Conservation (phyloP, 1,284 basidiomycete genomes). For the Retiboletus flavoniger region DNA sequence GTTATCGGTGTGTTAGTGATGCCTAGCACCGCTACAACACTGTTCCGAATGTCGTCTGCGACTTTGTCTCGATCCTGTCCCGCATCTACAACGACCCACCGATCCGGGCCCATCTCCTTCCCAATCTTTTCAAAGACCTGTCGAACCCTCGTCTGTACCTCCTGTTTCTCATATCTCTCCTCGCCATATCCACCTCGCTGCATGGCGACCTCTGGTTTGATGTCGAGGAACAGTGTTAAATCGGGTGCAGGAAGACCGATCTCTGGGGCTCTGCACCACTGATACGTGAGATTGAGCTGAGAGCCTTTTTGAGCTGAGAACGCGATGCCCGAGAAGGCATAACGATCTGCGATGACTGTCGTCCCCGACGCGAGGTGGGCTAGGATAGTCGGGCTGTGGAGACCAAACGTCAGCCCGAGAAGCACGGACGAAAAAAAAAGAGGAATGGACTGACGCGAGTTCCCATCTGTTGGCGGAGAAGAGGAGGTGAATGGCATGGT, state of each 20-base stretch:
- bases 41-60: slow-evolving; percentile 53
- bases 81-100: slow-evolving; percentile 73
- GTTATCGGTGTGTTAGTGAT: slow-evolving; percentile 39
- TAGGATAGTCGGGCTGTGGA: slow-evolving; percentile 61
- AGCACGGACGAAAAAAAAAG: slow-evolving; percentile 48
- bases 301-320: slow-evolving; percentile 81
- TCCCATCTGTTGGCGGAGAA: slow-evolving; percentile 99
- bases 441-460: slow-evolving; percentile 61
- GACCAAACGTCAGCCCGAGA: background rate
- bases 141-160: slow-evolving; percentile 71
- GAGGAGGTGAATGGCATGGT: slow-evolving; percentile 89
- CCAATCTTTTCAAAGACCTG: slow-evolving; percentile 65
- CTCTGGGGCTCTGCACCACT: slow-evolving; percentile 88
- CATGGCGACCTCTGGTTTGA: slow-evolving; percentile 71
- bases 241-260: slow-evolving; percentile 87
- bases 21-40: slow-evolving; percentile 44
- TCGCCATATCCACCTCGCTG: slow-evolving; percentile 85
- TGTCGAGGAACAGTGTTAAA: slow-evolving; percentile 83
- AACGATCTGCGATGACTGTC: slow-evolving; percentile 87
- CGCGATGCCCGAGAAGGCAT: slow-evolving; percentile 95
- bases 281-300: slow-evolving; percentile 45
- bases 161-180: slow-evolving; percentile 85
- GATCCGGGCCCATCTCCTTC: slow-evolving; percentile 44
- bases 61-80: slow-evolving; percentile 58
- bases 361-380: slow-evolving; percentile 64